phyloP scores from a whole-genome alignment of 371 early-diverging fungal genomes.

The Neoconidiobolus thromboides region DNA sequence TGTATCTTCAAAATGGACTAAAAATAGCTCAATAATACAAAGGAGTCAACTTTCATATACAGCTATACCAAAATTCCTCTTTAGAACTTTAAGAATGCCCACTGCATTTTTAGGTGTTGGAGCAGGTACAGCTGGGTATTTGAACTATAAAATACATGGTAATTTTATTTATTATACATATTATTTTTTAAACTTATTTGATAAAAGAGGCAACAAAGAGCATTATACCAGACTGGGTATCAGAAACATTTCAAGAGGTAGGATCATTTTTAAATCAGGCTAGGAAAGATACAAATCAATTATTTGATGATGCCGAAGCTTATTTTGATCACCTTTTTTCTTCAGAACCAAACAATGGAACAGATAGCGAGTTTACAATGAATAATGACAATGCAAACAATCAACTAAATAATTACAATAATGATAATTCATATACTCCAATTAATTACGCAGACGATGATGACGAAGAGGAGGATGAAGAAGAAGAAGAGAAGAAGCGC shows the following conservation, averaged over 20 bases:
- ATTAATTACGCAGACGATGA: constrained; percentile 11
- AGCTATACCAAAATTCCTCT: constrained; percentile 18
- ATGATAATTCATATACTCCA: not conserved
- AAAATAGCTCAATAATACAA: no score
- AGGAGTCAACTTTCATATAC: not conserved
- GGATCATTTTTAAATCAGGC: constrained; percentile 6
- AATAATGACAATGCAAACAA: not conserved
- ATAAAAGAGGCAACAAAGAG: not conserved
- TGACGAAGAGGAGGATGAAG: constrained; percentile 13
- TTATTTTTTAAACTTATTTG: not conserved
- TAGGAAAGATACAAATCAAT: constrained; percentile 2
- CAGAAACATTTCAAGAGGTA: constrained; percentile 13
- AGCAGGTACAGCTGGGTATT: constrained; percentile 31
- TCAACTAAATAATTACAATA: not conserved
- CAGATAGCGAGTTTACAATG: constrained; percentile 5
- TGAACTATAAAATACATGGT: constrained; percentile 33
- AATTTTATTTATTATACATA: constrained; percentile 3
- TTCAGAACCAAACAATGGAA: not conserved
- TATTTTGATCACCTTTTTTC: not conserved
- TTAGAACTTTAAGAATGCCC: constrained; percentile 24
- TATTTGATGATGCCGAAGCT: constrained; percentile 5
- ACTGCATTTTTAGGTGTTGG: constrained; percentile 24
- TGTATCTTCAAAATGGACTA: no score
- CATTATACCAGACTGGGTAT: constrained; percentile 1
- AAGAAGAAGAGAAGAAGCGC: constrained; percentile 7